These are phyloP conservation scores for Barnettozyma vustinii DNA, from an alignment of 805 yeast genomes.

Conservation along the genomic window DNA sequence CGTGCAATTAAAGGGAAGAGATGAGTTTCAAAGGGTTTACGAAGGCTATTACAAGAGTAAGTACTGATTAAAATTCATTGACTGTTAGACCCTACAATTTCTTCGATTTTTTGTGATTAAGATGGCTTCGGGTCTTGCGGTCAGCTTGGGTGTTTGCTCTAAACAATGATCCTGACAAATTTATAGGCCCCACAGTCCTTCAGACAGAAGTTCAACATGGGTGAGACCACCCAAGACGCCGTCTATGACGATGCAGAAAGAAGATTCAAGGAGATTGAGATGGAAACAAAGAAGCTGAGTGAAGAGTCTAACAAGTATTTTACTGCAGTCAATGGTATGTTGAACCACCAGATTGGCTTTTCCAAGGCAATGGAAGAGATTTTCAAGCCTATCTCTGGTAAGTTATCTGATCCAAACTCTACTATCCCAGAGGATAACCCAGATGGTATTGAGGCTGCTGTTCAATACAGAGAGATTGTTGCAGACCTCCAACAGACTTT, in stretches of 20 bases:
- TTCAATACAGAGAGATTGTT: conserved; percentile 84
- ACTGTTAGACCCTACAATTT: not conserved
- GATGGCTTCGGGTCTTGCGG: not conserved
- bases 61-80: not conserved
- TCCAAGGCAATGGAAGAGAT: conserved; percentile 94
- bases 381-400: conserved; percentile 93
- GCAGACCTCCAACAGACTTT: conserved; percentile 78
- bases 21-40: conserved; percentile 90
- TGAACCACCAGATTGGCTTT: conserved; percentile 89
- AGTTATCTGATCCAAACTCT: conserved; percentile 83
- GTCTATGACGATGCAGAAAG: conserved; percentile 95
- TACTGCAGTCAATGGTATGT: conserved; percentile 88
- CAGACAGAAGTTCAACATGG: conserved; percentile 90
- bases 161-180: not conserved
- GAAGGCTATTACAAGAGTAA: conserved; percentile 61
- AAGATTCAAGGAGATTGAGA: conserved; percentile 87
- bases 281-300: conserved; percentile 81
- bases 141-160: not conserved
- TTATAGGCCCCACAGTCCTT: conserved; percentile 77
- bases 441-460: conserved; percentile 92
- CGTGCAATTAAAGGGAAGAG: not conserved
- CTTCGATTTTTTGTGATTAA: not conserved
- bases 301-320: conserved; percentile 89
- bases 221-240: conserved; percentile 68
- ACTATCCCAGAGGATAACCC: conserved; percentile 90